Evolutionary conservation across 75 land plant genomes (phyloP).

Genomic region (Larix kaempferi): DNA sequence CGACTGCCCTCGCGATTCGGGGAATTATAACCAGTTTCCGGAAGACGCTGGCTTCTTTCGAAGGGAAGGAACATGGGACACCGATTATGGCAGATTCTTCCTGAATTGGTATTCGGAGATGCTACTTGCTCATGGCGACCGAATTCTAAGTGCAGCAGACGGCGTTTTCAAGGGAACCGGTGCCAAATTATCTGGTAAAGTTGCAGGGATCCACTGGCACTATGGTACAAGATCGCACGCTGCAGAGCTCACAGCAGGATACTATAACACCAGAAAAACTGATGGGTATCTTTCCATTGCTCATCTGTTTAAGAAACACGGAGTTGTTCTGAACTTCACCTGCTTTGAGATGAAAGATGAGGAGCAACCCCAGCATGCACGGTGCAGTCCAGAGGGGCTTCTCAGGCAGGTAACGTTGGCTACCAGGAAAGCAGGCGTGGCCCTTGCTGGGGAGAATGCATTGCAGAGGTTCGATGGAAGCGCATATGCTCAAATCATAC

Average conservation of each 20-base stretch:
- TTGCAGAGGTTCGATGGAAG: conserved; percentile 73
- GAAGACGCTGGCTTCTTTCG: conserved; percentile 82
- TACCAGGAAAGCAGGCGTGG: conserved; percentile 38
- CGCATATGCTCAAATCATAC: conserved; percentile 60
- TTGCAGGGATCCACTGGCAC: conserved; percentile 98
- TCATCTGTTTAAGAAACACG: conserved; percentile 60
- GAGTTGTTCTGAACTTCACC: conserved; percentile 82
- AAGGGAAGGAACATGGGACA: conserved; percentile 83
- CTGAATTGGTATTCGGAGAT: conserved; percentile 84
- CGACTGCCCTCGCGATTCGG: conserved; percentile 77
- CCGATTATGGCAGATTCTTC: conserved; percentile 83
- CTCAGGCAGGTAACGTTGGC: conserved; percentile 71
- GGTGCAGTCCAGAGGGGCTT: conserved; percentile 77
- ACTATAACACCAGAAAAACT: conserved; percentile 74
- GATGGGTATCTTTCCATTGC: conserved; percentile 89
- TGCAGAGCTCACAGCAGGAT: conserved; percentile 94
- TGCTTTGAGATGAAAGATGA: conserved; percentile 93
- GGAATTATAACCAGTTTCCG: conserved; percentile 85
- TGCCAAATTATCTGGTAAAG: conserved; percentile 73
- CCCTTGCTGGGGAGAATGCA: conserved; percentile 93
- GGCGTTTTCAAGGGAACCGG: conserved; percentile 75
- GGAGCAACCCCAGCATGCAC: conserved; percentile 68
- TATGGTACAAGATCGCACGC: conserved; percentile 79
- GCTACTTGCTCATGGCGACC: conserved; percentile 80
- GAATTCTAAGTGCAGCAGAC: conserved; percentile 59